Conservation (phyloP, 176 grass and related monocot genomes). For the Zoysia japonica region DNA sequence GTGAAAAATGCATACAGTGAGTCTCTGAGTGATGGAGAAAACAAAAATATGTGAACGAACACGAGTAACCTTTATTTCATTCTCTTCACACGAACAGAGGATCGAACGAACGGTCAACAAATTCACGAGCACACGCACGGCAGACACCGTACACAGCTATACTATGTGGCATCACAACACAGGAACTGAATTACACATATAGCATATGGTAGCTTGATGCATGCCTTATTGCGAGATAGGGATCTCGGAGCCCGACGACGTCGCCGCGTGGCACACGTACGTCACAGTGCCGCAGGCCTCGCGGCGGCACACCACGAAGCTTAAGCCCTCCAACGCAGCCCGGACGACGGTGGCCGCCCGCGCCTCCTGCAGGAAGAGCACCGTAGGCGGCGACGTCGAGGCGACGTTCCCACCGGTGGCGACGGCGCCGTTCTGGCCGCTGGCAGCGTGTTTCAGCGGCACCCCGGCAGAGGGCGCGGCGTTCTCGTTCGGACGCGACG, state of each 20-base stretch:
- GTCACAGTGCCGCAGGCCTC: background rate
- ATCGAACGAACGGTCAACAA: background rate
- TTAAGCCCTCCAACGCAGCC: constrained; percentile 5
- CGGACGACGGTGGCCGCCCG: no score
- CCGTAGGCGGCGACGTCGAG: background rate
- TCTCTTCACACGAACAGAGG: background rate
- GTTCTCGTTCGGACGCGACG: background rate
- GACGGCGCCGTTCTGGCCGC: background rate
- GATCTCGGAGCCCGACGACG: background rate
- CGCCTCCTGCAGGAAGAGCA: constrained; percentile 47
- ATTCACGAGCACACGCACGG: background rate
- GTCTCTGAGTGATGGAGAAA: no score
- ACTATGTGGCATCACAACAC: background rate
- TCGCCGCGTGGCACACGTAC: constrained; percentile 33
- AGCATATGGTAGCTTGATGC: background rate
- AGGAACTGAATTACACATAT: background rate
- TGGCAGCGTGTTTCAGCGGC: background rate
- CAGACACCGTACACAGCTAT: background rate
- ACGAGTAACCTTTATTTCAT: constrained; percentile 21
- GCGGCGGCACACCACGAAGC: constrained; percentile 39
- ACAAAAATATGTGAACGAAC: background rate
- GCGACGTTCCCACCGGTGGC: background rate
- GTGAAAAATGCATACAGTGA: no score
- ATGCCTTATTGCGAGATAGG: background rate
- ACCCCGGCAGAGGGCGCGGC: background rate